Base-by-base conservation (phyloP, 331 rosid genomes). In the Acacia pycnantha region DNA sequence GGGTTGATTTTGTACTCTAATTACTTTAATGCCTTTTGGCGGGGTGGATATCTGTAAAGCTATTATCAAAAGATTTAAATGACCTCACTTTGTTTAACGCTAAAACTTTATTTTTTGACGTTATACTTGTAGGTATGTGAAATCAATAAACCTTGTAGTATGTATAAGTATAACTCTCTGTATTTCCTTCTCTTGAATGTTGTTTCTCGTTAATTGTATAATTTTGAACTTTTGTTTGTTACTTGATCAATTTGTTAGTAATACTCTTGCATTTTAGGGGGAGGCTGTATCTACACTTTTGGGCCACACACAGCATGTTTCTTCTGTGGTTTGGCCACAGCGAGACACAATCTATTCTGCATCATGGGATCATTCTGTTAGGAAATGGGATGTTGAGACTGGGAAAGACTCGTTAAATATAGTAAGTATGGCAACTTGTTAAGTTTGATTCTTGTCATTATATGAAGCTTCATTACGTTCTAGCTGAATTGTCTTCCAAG, bases 221-320 rank as follows among this genome's bases (percentile, higher is more conserved):
- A 26, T 47, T 67, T 43, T 46, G 22, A 70, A 11, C 14, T 65
- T 79, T 82, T 71, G 1, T 54, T n/a, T 76, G 58, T 54, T 41
- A 18, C 19, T 27, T 44, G 11, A 64, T 44, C 61, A 47, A 29
- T 27, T 70, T 69, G 68, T 76, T 61, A 73, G 64, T 73, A 43
- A 29, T 40, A 48, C 27, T 69, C 73, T 79, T 82, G 59, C 29
- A 62, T 78, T 81, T 43, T 59, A 95, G 95, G 99, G 92, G 51
- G 91, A 86, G 73, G 90, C 97, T 66, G 78, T 83, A 54, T 85
- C 97, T 77, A 88, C 98, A 65, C 91, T 95, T 51, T 92, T 83
- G 54, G 98, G 98, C 54, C 99, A 92, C 86, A 87, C 97, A n/a
- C 99, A 95, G 84, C 88, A 91, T 3, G 97, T 95, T 41, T 93